Evolutionary conservation across 352 stramenopile genomes (phyloP), one percentile per base, ranked within the genome.

Genomic region (Phytophthora hibernalis): DNA sequence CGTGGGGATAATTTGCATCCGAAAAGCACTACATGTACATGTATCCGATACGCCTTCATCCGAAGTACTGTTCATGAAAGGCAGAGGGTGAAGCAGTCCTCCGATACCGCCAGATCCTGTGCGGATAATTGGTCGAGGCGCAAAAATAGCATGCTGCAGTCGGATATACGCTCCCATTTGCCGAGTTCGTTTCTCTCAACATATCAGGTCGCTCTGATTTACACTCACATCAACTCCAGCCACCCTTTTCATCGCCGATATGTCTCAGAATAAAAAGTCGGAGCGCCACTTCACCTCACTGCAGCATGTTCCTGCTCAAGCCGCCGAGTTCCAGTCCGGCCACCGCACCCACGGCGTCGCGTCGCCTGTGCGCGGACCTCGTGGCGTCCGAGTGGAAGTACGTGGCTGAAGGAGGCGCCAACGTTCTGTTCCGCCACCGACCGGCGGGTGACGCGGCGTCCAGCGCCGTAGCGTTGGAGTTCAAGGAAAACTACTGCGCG

Each of bases 401-500:
- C 70, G 83, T 96, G 43, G 85, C 84, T 7, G 89, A 96, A 53
- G 89, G 89, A 31, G 89, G 86, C 57, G 87, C 89, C 11, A 96
- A 96, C 72, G 83, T 96, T 33, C 66, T 95, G 11, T 94, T 93
- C 64, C 86, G 87, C 10, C 88, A 96, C 64, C 74, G 85, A 22
- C 81, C 81, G 35, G 33, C 50, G n/a, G 20, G 21, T 16, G 28
- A 49, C 12, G 20, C 61, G 1, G 51, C 61, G 12, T 65, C 56
- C 11, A 68, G 61, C 42, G 60, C 54, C 18, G 45, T 68, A 1
- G 66, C 71, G 2, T 43, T 43, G 12, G 67, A 77, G 13, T 92
- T 96, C 28, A 79, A 83, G 21, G 87, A 86, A 91, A 89, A 55
- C 64, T 96, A 21, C 69, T 96, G 60, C 87, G 89, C 44, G 82